Base-by-base conservation (phyloP, 805 yeast species). In the Yamadazyma sp. region DNA sequence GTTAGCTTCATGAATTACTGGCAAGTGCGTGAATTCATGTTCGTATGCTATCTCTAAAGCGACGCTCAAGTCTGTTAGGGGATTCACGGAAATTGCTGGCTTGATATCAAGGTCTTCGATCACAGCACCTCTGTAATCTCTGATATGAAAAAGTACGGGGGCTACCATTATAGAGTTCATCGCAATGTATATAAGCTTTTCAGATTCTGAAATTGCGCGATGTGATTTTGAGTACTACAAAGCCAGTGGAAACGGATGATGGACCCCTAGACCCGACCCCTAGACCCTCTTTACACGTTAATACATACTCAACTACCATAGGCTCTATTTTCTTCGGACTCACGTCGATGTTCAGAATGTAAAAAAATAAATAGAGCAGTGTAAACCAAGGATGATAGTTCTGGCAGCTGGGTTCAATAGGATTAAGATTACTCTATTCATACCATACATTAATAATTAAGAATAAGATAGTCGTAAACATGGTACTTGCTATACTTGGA, bases 1-100 rank as follows among this genome's bases (percentile, higher is more conserved):
- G 44, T 65, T 67, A 23, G 54, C 46, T 35, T 77, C 74, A 41
- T 64, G 67, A 29, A 76, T 69, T 4, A 78, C 80, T 2, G 82
- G 82, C 35, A 77, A 62, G 48, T 65, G 70, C 8, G 77, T 70
- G 54, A 73, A 77, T 41, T 72, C 73, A 47, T 74, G 60, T 50
- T 78, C 83, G 42, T 63, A 76, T n/a, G 80, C 67, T 25, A 75
- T 59, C 46, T 75, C 81, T 22, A 75, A 56, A 8, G 82, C 82
- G 32, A 64, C 66, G n/a, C 55, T 57, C 24, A 78, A 54, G 6
- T 62, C 62, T 6, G 77, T 72, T 12, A 63, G 52, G 1, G 80
- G 80, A 33, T 66, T 64, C 20, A 78, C 71, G 8, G 79, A 67
- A 21, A 75, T 57, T 15, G 82, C 82, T 1, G 82, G 83, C 28